Evolutionary conservation across 805 yeast genomes (phyloP), one percentile per base, ranked within the genome.

Genomic region (Yamadazyma philogaea): DNA sequence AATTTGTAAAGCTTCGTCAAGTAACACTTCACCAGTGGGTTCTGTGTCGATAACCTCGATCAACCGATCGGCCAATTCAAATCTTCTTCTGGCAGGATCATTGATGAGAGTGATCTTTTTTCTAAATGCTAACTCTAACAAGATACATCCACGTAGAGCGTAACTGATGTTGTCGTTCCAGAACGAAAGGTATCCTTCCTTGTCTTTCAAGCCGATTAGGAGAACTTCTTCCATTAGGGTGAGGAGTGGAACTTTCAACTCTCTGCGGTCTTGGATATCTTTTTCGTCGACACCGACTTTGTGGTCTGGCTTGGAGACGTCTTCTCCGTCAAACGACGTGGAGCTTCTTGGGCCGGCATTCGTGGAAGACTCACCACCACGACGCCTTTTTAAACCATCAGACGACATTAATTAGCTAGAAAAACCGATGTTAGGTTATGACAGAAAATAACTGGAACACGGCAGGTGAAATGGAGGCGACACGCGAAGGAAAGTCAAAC

Each of bases 81-180:
- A 83, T 52, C 96, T 77, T 49, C 93, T 81, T 56, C 98, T 79
- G 10, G 91, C 87, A 1, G 97, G 89, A 60, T 93, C 99, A 58
- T 87, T 87, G 38, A 89, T 84, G 72, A 93, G 80, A 42, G 89
- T 76, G 55, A 93, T 87, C 58, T 87, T 86, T 45, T 89, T 90
- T 53, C 97, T 79, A 56, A 93, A 79, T 2, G 97, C 96, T 64
- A 93, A 75, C 64, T 93, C 99, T 60, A 93, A 76, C 41, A 93
- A 58, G 46, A 93, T 91, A 61, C 96, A 85, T 10, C 99, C 99
- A 55, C 99, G 81, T 46, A 93, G 74, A 1, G 97, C 96, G 67
- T 93, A 93, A 18, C 97, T 88, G 42, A 93, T 90, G 64, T 88
- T 90, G 65, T 93, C 99, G 61, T 93, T 93, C 99, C 99, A 93